phyloP scores from a whole-genome alignment of 495 filamentous ascomycete species.

The Lepidopterella palustris region DNA sequence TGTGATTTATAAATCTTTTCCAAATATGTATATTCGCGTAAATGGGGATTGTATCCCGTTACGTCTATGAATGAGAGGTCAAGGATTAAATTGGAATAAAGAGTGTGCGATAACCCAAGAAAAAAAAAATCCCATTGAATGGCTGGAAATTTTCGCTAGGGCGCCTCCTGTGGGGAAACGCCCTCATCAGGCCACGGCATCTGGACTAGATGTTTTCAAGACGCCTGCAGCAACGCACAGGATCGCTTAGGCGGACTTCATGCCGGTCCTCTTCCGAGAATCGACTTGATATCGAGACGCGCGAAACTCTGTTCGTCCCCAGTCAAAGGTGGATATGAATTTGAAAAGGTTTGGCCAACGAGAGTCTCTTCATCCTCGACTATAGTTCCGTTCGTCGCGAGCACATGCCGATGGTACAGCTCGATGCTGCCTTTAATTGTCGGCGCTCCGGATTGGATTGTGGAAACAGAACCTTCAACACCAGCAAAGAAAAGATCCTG shows the following conservation, averaged over 20 bases:
- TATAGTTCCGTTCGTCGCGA: conserved; percentile 48
- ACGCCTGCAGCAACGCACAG: too few species aligned
- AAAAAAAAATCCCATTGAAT: too few species aligned
- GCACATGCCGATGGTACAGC: conserved; percentile 46
- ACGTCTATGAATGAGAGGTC: too few species aligned
- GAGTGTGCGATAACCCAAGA: too few species aligned
- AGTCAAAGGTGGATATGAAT: not conserved
- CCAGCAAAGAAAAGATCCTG: conserved; percentile 50
- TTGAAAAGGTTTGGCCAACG: conserved; percentile 12
- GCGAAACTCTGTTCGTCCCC: conserved; percentile 6
- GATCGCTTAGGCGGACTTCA: not conserved
- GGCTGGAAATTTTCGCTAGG: too few species aligned
- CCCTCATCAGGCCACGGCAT: not conserved
- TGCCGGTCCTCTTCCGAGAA: conserved; percentile 35
- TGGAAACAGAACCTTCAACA: conserved; percentile 18
- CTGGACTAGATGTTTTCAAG: not conserved
- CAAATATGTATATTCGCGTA: too few species aligned
- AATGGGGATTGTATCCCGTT: too few species aligned
- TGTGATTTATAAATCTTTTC: too few species aligned
- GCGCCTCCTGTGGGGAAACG: not conserved
- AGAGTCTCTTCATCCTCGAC: conserved; percentile 36
- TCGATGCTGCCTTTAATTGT: conserved; percentile 9
- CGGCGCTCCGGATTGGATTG: conserved; percentile 2
- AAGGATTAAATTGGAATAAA: too few species aligned
- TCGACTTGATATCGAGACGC: conserved; percentile 21